phyloP scores from a whole-genome alignment of 1,284 basidiomycete species.

The Heterobasidion occidentale region DNA sequence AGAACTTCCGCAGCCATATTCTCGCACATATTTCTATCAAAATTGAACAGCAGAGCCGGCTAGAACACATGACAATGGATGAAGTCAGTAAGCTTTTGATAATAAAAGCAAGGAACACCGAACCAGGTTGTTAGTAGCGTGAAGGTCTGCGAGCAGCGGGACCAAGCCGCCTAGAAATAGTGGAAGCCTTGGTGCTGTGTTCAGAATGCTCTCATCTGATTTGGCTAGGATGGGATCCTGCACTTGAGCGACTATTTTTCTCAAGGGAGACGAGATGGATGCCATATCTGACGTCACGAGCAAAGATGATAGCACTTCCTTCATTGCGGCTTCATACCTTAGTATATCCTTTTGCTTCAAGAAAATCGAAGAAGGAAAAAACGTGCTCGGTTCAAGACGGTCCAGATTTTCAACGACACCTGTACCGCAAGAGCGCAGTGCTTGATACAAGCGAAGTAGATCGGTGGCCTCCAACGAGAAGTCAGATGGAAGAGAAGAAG shows the following conservation, averaged over 20 bases:
- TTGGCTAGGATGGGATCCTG: constrained; percentile 27
- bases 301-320: constrained; percentile 32
- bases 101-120: constrained; percentile 14
- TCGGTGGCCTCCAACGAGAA: constrained; percentile 55
- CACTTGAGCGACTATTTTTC: constrained; percentile 32
- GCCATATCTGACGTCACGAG: constrained; percentile 29
- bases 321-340: constrained; percentile 46
- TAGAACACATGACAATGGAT: constrained; percentile 14
- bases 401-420: constrained; percentile 21
- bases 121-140: constrained; percentile 42
- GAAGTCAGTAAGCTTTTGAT: constrained; percentile 4
- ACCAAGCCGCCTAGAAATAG: constrained; percentile 36
- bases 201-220: constrained; percentile 16
- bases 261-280: constrained; percentile 26
- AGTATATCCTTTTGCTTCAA: constrained; percentile 53
- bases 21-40: constrained; percentile 55
- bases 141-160: constrained; percentile 45
- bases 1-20: constrained; percentile 36
- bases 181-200: constrained; percentile 21
- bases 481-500: constrained; percentile 45
- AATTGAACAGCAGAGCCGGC: constrained; percentile 63
- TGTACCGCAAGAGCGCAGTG: constrained; percentile 22
- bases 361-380: constrained; percentile 33
- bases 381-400: constrained; percentile 33
- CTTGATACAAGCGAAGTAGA: constrained; percentile 41